Evolutionary conservation across 345 rosid species (phyloP).

Genomic region (Zanthoxylum bungeanum): DNA sequence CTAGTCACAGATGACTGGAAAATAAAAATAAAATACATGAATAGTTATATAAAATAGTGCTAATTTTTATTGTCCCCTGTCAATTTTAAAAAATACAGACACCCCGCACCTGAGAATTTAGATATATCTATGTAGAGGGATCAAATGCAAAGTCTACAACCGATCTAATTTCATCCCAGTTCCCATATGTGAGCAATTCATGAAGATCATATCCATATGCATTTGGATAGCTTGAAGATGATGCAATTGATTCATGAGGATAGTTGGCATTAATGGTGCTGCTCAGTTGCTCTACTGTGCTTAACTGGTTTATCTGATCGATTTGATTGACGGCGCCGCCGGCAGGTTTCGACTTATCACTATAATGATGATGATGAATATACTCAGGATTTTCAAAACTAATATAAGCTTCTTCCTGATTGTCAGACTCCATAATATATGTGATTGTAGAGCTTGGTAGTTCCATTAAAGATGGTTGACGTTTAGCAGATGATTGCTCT

Average conservation of each 20-base stretch:
- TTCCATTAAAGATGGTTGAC: conserved; percentile 5
- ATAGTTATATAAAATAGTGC: too few relatives aligned
- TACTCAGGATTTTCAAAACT: conserved; percentile 38
- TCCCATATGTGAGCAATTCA: conserved; percentile 31
- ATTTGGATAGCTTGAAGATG: conserved; percentile 35
- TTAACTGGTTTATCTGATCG: conserved; percentile 4
- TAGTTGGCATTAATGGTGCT: conserved; percentile 12
- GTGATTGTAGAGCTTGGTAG: conserved; percentile 18
- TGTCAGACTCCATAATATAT: conserved; percentile 22
- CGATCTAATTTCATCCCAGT: conserved; percentile 77
- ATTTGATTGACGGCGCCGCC: conserved; percentile 5
- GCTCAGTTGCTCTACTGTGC: conserved; percentile 3
- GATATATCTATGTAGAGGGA: too few relatives aligned
- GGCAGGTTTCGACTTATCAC: conserved; percentile 11
- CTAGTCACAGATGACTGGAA: too few relatives aligned
- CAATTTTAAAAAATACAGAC: too few relatives aligned
- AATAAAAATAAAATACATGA: too few relatives aligned
- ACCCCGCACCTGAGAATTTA: too few relatives aligned
- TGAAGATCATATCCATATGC: conserved; percentile 14
- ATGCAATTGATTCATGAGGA: conserved; percentile 27
- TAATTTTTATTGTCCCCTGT: too few relatives aligned
- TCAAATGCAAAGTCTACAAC: conserved; percentile 60
- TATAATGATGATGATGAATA: conserved; percentile 13
- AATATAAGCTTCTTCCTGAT: conserved; percentile 37
- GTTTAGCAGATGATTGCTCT: conserved; percentile 30